phyloP scores from a whole-genome alignment of 192 early-diverging fungal species.

The Backusella westeae region DNA sequence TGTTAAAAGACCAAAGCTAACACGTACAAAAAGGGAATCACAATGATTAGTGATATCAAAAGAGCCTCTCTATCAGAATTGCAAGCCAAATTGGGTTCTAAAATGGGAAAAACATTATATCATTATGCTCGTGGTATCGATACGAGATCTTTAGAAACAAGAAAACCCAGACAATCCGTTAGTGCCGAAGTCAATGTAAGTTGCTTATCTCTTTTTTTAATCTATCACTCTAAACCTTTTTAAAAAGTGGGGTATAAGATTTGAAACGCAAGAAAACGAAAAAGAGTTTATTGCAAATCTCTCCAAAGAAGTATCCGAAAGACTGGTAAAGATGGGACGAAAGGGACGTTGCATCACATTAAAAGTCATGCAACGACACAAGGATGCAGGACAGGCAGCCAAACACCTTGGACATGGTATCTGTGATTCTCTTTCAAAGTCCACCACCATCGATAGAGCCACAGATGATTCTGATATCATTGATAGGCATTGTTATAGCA shows the following conservation, averaged over 20 bases:
- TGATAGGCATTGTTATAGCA: slow-evolving; percentile 23
- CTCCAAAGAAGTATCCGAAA: slow-evolving; percentile 59
- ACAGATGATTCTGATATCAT: slow-evolving; percentile 51
- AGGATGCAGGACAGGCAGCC: slow-evolving; percentile 42
- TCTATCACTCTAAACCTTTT: no score
- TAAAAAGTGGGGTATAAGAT: slow-evolving; percentile 77
- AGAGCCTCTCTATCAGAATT: slow-evolving; percentile 39
- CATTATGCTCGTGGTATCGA: slow-evolving; percentile 79
- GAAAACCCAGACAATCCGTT: slow-evolving; percentile 69
- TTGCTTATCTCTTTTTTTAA: neutral
- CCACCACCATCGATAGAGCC: slow-evolving; percentile 41
- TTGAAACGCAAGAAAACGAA: slow-evolving; percentile 68
- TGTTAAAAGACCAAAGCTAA: neutral
- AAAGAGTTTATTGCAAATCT: slow-evolving; percentile 68
- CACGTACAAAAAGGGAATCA: slow-evolving; percentile 26
- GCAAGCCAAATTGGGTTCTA: slow-evolving; percentile 67
- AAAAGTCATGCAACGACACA: slow-evolving; percentile 60
- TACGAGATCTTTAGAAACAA: slow-evolving; percentile 58
- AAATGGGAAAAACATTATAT: slow-evolving; percentile 66
- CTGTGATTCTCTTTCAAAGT: slow-evolving; percentile 58
- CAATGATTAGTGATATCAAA: slow-evolving; percentile 46
- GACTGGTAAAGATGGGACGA: slow-evolving; percentile 55
- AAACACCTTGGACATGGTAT: slow-evolving; percentile 70
- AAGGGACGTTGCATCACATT: slow-evolving; percentile 65
- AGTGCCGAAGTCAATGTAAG: slow-evolving; percentile 72